phyloP scores from a whole-genome alignment of 306 rosid genomes.

The Senna tora region DNA sequence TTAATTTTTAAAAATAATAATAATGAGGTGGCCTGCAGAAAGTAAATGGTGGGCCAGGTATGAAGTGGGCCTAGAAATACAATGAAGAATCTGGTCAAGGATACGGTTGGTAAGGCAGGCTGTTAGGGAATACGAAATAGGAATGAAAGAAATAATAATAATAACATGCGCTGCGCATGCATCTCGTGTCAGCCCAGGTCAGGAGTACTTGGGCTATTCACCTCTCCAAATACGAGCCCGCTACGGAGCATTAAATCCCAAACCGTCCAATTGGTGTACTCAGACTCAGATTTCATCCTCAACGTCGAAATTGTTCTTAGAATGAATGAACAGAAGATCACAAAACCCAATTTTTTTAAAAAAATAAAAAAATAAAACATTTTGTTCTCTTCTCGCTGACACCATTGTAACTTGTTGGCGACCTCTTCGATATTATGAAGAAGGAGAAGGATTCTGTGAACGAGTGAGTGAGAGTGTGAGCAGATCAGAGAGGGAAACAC shows the following conservation, averaged over 20 bases:
- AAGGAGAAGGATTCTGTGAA: background rate
- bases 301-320: background rate
- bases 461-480: slow-evolving; percentile 1
- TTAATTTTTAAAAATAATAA: no score
- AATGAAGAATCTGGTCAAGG: background rate
- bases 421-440: background rate
- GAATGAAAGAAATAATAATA: background rate
- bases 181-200: background rate
- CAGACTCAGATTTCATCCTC: background rate
- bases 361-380: background rate
- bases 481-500: background rate
- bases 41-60: no score
- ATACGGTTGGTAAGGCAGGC: background rate
- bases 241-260: no score
- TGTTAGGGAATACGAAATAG: no score
- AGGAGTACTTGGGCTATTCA: no score
- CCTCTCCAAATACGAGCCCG: no score
- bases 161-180: background rate
- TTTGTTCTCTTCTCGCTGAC: background rate
- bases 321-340: no score
- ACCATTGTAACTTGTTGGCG: background rate
- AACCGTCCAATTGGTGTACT: slow-evolving; percentile 4
- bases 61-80: background rate
- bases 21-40: no score
- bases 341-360: background rate